Evolutionary conservation across 2,329 filamentous ascomycete genomes (phyloP).

Genomic region (Fusarium pseudoanthophilum): DNA sequence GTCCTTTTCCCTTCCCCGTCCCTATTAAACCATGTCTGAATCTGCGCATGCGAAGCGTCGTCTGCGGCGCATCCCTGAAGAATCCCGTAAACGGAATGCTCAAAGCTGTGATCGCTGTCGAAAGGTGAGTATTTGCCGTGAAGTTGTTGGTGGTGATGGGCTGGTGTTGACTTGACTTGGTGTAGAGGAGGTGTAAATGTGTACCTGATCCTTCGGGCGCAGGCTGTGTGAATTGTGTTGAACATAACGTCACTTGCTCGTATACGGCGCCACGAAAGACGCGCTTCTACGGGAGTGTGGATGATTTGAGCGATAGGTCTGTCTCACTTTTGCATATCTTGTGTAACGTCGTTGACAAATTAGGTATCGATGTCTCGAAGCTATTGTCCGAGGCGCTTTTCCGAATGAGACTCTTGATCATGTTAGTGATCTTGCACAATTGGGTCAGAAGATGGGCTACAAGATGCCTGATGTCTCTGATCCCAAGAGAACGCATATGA

Average conservation of each 20-base stretch:
- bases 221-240: constrained; percentile 49
- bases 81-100: constrained; percentile 49
- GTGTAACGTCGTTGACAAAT: neutral
- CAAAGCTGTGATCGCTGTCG: constrained; percentile 52
- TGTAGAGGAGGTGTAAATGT: constrained; percentile 48
- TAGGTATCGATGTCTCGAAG: constrained; percentile 51
- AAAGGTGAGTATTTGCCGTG: constrained; percentile 48
- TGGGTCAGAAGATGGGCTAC: constrained; percentile 47
- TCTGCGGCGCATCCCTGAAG: constrained; percentile 49
- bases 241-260: constrained; percentile 48
- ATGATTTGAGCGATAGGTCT: constrained; percentile 51
- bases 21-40: constrained; percentile 17
- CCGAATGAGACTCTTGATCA: constrained; percentile 47
- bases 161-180: neutral
- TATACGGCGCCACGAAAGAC: constrained; percentile 51
- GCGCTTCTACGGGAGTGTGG: constrained; percentile 52
- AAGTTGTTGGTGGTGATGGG: too few relatives aligned
- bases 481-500: constrained; percentile 18
- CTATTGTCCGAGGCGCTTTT: constrained; percentile 50
- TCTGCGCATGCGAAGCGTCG: constrained; percentile 44
- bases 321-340: neutral
- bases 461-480: constrained; percentile 49
- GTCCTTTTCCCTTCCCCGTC: neutral
- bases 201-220: constrained; percentile 45
- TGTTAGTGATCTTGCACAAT: constrained; percentile 44